Conservation (phyloP, 257 asterid genomes). For the Rhazya stricta region DNA sequence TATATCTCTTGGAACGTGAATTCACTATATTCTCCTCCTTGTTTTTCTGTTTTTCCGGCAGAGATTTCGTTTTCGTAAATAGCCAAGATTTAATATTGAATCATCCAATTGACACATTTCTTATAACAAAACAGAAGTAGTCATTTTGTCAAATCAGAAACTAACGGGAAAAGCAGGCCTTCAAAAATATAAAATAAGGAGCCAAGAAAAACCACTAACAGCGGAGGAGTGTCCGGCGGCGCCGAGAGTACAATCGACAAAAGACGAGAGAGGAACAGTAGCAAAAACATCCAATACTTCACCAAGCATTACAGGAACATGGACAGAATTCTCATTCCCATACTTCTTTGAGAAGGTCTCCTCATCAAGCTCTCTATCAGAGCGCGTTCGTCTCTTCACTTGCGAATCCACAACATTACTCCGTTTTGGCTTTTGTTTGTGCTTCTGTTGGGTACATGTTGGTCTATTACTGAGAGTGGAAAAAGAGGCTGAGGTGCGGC, state of each 20-base stretch:
- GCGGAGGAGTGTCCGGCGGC: slow-evolving; percentile 90
- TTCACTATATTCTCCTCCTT: too few relatives aligned
- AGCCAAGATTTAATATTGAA: too few relatives aligned
- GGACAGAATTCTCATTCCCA: slow-evolving; percentile 55
- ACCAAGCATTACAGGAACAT: slow-evolving; percentile 83
- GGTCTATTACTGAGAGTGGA: slow-evolving; percentile 3
- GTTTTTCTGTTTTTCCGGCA: too few relatives aligned
- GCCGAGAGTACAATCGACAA: slow-evolving; percentile 94
- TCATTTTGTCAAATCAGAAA: background rate
- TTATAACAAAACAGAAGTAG: background rate
- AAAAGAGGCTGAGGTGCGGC: slow-evolving; percentile 9
- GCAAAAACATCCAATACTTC: slow-evolving; percentile 81
- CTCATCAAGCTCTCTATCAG: slow-evolving; percentile 70
- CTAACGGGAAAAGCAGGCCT: background rate
- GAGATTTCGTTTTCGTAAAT: too few relatives aligned
- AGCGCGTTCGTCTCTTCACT: slow-evolving; percentile 80
- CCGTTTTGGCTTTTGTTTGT: slow-evolving; percentile 25
- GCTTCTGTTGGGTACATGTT: background rate
- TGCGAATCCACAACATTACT: slow-evolving; percentile 24
- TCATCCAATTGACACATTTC: background rate
- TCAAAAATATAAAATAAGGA: background rate
- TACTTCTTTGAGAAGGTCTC: slow-evolving; percentile 43
- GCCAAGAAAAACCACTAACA: slow-evolving; percentile 31
- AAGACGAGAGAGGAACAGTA: slow-evolving; percentile 53
- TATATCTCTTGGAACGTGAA: too few relatives aligned